These are phyloP conservation scores for Pseudogymnoascus sp. DNA, from an alignment of 2,329 filamentous ascomycete species.

Conservation along the genomic window DNA sequence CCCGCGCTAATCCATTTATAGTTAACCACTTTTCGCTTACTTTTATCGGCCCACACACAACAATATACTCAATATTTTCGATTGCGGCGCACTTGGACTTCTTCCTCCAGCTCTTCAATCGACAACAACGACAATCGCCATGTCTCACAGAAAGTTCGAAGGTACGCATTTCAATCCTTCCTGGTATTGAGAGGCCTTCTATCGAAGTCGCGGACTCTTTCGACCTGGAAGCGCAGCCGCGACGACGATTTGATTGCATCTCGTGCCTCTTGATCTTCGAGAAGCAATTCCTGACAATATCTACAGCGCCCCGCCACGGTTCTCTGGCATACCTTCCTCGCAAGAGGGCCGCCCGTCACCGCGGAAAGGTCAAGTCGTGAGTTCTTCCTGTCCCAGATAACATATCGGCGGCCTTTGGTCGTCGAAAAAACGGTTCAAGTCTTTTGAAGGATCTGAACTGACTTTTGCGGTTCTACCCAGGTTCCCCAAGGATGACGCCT, in stretches of 20 bases:
- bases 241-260: slow-evolving; percentile 8
- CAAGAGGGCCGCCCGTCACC: slow-evolving; percentile 90
- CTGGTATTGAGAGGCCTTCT: not conserved
- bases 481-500: slow-evolving; percentile 99
- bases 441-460: slow-evolving; percentile 16
- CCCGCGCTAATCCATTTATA: not conserved
- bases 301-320: slow-evolving; percentile 86
- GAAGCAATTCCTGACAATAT: slow-evolving; percentile 3
- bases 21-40: slow-evolving; percentile 9
- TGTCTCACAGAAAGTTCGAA: slow-evolving; percentile 27
- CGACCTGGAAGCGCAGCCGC: slow-evolving; percentile 10
- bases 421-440: slow-evolving; percentile 27
- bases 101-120: slow-evolving; percentile 13
- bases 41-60: slow-evolving; percentile 13
- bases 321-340: slow-evolving; percentile 80
- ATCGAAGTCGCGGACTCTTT: slow-evolving; percentile 6
- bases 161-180: not conserved
- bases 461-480: slow-evolving; percentile 41
- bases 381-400: slow-evolving; percentile 34
- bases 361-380: slow-evolving; percentile 98
- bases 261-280: not conserved
- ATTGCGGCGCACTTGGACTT: slow-evolving; percentile 12
- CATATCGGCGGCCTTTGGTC: slow-evolving; percentile 15
- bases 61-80: slow-evolving; percentile 13
- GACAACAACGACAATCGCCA: slow-evolving; percentile 11